phyloP scores from a whole-genome alignment of 768 basidiomycete genomes.

The Macrocybe gigantea region DNA sequence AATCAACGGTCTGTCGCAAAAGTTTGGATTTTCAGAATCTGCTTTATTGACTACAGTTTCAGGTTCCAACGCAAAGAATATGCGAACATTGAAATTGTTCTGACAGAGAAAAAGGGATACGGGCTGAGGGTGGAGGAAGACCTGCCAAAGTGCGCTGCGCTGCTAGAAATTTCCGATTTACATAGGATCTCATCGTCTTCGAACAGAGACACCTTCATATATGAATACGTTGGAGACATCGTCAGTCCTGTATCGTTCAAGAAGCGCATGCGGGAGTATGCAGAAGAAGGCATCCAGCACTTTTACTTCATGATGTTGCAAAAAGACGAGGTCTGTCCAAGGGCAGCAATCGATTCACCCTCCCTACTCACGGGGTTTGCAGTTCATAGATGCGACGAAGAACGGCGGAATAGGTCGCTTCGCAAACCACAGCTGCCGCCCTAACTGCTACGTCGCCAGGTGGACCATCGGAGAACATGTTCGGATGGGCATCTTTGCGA shows the following conservation, averaged over 20 bases:
- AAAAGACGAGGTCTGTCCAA: conserved; percentile 78
- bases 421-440: conserved; percentile 95
- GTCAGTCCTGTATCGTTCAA: conserved; percentile 82
- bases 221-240: conserved; percentile 97
- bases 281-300: conserved; percentile 86
- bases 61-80: conserved; percentile 89
- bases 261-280: conserved; percentile 93
- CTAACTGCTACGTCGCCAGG: conserved; percentile 97
- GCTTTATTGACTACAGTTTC: conserved; percentile 1
- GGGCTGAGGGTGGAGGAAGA: conserved; percentile 77
- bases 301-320: conserved; percentile 99
- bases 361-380: not conserved
- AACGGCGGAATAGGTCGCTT: conserved; percentile 95
- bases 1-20: conserved; percentile 77
- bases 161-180: not conserved
- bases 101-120: conserved; percentile 94
- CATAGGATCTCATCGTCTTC: conserved; percentile 5
- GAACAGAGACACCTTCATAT: conserved; percentile 83
- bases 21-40: conserved; percentile 3
- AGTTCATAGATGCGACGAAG: conserved; percentile 99
- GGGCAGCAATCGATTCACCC: not conserved
- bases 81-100: conserved; percentile 81
- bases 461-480: conserved; percentile 90
- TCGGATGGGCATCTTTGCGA: conserved; percentile 98
- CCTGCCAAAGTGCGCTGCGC: conserved; percentile 50